These are phyloP conservation scores for Claviceps quebecensis DNA, from an alignment of 2,329 filamentous ascomycete species.

Conservation along the genomic window DNA sequence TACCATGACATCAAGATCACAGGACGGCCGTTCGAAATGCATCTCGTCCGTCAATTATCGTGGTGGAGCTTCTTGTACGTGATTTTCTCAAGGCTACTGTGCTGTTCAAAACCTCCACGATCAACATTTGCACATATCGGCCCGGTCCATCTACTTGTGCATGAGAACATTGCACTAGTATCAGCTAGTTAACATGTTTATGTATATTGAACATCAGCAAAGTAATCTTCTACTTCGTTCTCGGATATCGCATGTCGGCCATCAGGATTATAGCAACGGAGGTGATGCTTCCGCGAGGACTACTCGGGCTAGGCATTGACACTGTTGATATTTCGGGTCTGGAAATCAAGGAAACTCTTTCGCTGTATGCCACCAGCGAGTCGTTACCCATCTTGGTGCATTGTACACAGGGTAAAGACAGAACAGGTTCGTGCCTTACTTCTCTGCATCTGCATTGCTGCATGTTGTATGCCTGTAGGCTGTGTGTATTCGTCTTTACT, in stretches of 20 bases:
- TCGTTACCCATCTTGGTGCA: conserved; percentile 58
- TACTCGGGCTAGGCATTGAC: conserved; percentile 55
- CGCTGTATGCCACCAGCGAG: conserved; percentile 15
- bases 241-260: conserved; percentile 55
- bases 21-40: conserved; percentile 53
- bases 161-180: too few relatives aligned
- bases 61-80: conserved; percentile 51
- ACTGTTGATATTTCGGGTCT: conserved; percentile 53
- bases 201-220: conserved; percentile 11
- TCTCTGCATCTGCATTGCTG: background rate
- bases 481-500: background rate
- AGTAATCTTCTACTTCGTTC: conserved; percentile 45
- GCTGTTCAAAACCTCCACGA: background rate
- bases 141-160: background rate
- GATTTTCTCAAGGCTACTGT: background rate
- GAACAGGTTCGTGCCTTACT: conserved; percentile 24
- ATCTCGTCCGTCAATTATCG: conserved; percentile 52
- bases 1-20: conserved; percentile 63
- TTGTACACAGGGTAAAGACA: conserved; percentile 83
- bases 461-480: background rate
- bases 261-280: conserved; percentile 55
- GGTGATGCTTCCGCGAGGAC: conserved; percentile 58
- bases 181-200: background rate
- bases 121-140: background rate
- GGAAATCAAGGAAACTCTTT: conserved; percentile 37